phyloP scores from a whole-genome alignment of 768 basidiomycete species.

The Trametes punicea region DNA sequence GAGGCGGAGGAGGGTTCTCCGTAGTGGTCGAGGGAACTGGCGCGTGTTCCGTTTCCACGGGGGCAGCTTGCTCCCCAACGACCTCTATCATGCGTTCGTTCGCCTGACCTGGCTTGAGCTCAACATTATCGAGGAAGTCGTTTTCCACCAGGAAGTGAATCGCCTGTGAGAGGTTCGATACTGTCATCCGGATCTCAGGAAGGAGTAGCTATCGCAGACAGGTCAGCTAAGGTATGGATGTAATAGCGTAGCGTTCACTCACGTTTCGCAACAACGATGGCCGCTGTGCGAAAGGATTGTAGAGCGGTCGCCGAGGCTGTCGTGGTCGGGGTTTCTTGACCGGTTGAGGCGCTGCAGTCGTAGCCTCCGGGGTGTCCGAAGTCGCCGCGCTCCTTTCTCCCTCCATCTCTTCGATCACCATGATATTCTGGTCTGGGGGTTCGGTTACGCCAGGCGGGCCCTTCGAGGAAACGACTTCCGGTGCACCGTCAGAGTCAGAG shows the following conservation, averaged over 20 bases:
- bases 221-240: background rate
- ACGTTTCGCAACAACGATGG: slow-evolving; percentile 80
- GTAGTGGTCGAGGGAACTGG: background rate
- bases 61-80: slow-evolving; percentile 31
- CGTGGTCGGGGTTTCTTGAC: slow-evolving; percentile 27
- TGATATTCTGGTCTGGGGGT: background rate
- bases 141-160: slow-evolving; percentile 90
- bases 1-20: background rate
- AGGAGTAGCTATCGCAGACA: slow-evolving; percentile 58
- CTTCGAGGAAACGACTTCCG: slow-evolving; percentile 62
- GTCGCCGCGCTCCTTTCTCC: background rate
- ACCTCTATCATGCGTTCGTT: slow-evolving; percentile 62
- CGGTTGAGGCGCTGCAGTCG: slow-evolving; percentile 1
- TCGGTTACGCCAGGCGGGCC: slow-evolving; percentile 18
- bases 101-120: slow-evolving; percentile 76
- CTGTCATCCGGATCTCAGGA: slow-evolving; percentile 82
- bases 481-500: slow-evolving; percentile 38
- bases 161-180: slow-evolving; percentile 90
- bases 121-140: slow-evolving; percentile 78
- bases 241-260: slow-evolving; percentile 26
- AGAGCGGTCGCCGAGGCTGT: slow-evolving; percentile 49
- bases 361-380: background rate
- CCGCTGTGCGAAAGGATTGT: slow-evolving; percentile 64
- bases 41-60: background rate
- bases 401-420: background rate